These are phyloP conservation scores for Aspergillus heteromorphus DNA, from an alignment of 495 filamentous ascomycete genomes.

Conservation along the genomic window DNA sequence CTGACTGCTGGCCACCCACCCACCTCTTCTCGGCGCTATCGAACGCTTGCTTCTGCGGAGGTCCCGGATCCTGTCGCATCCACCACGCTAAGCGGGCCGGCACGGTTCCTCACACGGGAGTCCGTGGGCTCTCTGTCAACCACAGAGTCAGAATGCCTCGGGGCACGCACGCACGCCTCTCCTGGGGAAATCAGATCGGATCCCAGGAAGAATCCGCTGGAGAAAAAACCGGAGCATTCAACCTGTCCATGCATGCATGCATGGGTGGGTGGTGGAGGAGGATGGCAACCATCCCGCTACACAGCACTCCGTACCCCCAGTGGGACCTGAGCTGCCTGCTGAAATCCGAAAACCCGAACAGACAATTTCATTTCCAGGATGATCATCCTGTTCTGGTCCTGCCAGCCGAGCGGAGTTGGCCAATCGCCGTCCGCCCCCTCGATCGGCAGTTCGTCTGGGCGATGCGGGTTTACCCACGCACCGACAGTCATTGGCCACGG, in stretches of 20 bases:
- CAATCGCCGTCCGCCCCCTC: not conserved
- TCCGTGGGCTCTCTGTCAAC: not conserved
- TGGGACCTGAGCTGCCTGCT: not conserved
- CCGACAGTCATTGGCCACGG: not conserved
- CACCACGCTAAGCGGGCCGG: conserved; percentile 1
- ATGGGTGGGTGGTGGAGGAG: too few relatives aligned
- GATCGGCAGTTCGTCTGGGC: not conserved
- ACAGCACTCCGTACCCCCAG: too few relatives aligned
- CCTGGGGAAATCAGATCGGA: too few relatives aligned
- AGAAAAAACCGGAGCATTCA: too few relatives aligned
- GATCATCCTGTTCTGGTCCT: not conserved
- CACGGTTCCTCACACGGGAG: not conserved
- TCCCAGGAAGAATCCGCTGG: too few relatives aligned
- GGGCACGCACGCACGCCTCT: too few relatives aligned
- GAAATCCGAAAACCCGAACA: not conserved
- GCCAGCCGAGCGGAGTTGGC: not conserved
- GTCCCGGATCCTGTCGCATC: not conserved
- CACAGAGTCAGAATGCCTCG: not conserved
- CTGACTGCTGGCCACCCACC: too few relatives aligned
- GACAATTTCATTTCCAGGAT: not conserved
- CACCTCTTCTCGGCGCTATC: too few relatives aligned
- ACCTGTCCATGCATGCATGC: too few relatives aligned
- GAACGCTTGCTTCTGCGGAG: not conserved
- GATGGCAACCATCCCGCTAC: too few relatives aligned
- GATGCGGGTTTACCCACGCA: not conserved